phyloP scores from a whole-genome alignment of 768 basidiomycete genomes.

The Phylloporus scabripes region DNA sequence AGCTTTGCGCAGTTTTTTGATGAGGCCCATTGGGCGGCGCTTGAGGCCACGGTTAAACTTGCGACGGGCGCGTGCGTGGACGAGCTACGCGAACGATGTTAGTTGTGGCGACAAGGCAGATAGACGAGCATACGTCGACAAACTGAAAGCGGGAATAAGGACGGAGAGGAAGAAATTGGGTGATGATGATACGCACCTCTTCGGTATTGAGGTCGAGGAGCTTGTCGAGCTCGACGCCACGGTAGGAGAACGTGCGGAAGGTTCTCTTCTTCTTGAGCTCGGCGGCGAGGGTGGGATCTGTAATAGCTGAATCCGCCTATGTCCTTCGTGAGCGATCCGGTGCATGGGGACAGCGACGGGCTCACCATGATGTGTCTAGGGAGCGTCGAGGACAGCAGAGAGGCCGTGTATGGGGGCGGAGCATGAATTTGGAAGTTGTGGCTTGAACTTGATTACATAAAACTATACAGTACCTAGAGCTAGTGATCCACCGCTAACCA shows the following conservation, averaged over 20 bases:
- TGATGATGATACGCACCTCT: conserved; percentile 53
- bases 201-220: conserved; percentile 95
- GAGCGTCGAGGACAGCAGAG: conserved; percentile 19
- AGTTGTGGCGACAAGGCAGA: conserved; percentile 2
- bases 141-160: conserved; percentile 42
- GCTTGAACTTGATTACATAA: conserved; percentile 39
- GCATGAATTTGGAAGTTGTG: conserved; percentile 36
- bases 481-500: neutral
- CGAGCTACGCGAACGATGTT: conserved; percentile 55
- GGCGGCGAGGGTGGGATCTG: conserved; percentile 90
- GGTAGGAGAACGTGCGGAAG: conserved; percentile 98
- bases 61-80: conserved; percentile 96
- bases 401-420: conserved; percentile 18
- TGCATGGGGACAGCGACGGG: neutral
- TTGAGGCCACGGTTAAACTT: conserved; percentile 99
- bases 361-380: conserved; percentile 34
- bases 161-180: neutral
- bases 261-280: conserved; percentile 98
- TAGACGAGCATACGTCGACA: conserved; percentile 57
- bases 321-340: neutral
- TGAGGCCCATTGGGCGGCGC: conserved; percentile 96
- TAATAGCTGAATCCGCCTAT: conserved; percentile 77
- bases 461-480: conserved; percentile 54
- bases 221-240: conserved; percentile 97
- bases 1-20: conserved; percentile 99